These are phyloP conservation scores for Mrakia frigida DNA, from an alignment of 768 basidiomycete genomes.

Conservation along the genomic window DNA sequence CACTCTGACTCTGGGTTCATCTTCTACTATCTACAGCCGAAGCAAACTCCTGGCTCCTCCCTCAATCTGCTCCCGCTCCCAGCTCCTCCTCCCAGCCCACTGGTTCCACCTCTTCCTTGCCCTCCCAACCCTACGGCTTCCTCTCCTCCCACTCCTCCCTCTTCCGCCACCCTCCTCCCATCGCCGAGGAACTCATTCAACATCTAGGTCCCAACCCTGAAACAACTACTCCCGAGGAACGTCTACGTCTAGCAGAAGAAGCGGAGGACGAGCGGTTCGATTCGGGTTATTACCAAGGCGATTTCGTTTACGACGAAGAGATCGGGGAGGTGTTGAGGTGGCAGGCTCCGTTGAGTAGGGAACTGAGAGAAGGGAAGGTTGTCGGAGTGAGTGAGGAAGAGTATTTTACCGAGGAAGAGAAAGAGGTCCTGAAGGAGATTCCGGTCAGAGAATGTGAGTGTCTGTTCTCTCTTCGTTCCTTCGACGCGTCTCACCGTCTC, in stretches of 20 bases:
- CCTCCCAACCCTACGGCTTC: constrained; percentile 65
- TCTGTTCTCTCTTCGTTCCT: background rate
- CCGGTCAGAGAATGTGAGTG: constrained; percentile 55
- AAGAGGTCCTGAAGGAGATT: constrained; percentile 53
- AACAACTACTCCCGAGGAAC: constrained; percentile 51
- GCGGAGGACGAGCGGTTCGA: constrained; percentile 77
- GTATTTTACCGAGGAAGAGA: constrained; percentile 46
- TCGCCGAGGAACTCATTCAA: constrained; percentile 78
- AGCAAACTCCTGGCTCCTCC: constrained; percentile 71
- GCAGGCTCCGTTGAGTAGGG: constrained; percentile 52
- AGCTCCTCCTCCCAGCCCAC: background rate
- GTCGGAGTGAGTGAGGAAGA: constrained; percentile 62
- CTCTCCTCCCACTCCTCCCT: constrained; percentile 68
- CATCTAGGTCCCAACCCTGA: constrained; percentile 67
- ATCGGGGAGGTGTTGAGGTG: constrained; percentile 66
- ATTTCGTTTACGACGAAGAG: constrained; percentile 69
- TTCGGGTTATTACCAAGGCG: constrained; percentile 53
- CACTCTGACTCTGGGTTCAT: background rate
- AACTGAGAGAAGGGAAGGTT: constrained; percentile 40
- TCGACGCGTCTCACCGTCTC: background rate
- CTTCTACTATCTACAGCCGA: constrained; percentile 51
- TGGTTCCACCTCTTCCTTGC: constrained; percentile 41
- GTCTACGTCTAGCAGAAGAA: constrained; percentile 53
- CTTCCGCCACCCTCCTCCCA: constrained; percentile 64
- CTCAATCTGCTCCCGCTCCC: constrained; percentile 55